A percentile compares a stretch with the other conserved stretches of the same genome.
These are phyloP conservation scores for Nyssa sinensis DNA, from an alignment of 148 eudicot genomes.

Conservation along the genomic window DNA sequence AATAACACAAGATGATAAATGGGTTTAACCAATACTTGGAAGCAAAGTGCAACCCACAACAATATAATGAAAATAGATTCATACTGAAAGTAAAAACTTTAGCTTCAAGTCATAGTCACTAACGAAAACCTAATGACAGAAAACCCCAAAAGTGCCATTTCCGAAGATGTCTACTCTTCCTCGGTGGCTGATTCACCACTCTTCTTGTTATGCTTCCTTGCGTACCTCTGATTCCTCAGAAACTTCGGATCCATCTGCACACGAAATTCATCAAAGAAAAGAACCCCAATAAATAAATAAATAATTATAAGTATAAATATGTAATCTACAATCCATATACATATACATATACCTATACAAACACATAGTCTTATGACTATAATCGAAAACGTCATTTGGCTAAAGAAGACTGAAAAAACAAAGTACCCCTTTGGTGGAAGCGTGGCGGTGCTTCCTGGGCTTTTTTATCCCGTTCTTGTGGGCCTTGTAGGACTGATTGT, in stretches of 20 bases:
- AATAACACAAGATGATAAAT: neutral
- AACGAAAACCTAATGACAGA: neutral
- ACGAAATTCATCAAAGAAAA: neutral
- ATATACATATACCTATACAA: too few species aligned
- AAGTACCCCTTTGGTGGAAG: neutral
- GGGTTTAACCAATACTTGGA: too few species aligned
- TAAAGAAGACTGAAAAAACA: neutral
- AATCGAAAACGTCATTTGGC: too few species aligned
- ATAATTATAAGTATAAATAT: too few species aligned
- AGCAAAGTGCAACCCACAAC: neutral
- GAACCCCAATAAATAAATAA: neutral
- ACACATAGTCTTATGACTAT: too few species aligned
- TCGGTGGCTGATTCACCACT: neutral
- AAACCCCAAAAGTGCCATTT: neutral
- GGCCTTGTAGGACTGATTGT: neutral
- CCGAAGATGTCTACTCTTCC: neutral
- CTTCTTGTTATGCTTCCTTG: neutral
- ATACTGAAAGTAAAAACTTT: neutral
- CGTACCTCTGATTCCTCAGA: neutral
- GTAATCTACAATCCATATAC: too few species aligned
- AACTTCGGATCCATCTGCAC: neutral
- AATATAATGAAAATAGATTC: neutral
- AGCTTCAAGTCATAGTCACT: neutral
- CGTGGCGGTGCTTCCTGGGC: neutral
- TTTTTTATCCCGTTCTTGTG: neutral